Base-by-base conservation (phyloP, 2,329 filamentous ascomycete genomes). In the Microdochium trichocladiopsis region DNA sequence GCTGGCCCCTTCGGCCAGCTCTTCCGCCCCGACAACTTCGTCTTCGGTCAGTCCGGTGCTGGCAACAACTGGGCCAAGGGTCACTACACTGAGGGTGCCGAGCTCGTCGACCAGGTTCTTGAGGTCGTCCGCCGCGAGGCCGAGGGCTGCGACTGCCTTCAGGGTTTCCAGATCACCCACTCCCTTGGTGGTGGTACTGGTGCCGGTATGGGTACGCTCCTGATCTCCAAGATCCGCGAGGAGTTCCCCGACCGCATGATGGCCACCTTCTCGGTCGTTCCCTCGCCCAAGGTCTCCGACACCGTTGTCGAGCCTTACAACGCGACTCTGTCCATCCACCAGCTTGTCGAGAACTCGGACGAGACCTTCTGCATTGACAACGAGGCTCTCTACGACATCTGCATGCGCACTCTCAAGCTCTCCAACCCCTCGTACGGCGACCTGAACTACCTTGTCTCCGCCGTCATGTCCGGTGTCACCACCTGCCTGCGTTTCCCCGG, bases 51-150 rank as follows among this genome's bases (percentile, higher is more conserved):
- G 82, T 97, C 94, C 67, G 93, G 94, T 84, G 94, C 94, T 74
- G 94, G 94, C 79, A 99, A 99, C 90, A 97, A 97, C 87, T 99
- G 94, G 94, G 94, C 94, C 76, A 99, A 97, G 87, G 94, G 94
- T 79, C 94, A 99, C 76, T 99, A 99, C 85, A 99, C 94, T 61
- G 94, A 99, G 82, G 94, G 94, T 85, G 94, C 94, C 64, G 94
- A 99, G 81, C 85, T 97, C 59, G 94, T 99, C 64, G 94, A 99
- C 81, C 84, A 96, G 70, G 94, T 99, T 64, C 86, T 99, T 65
- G 94, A 97, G 72, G 94, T 99, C 62, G 93, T 99, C 71, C 94
- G 94, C 72, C 93, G 94, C 68, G 94, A 99, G 83, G 93, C 94
- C 63, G 94, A 99, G 80, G 90, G 89, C 73, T 97, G 94, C 72